Base-by-base conservation (phyloP, 176 grass and related monocot species). In the Lolium multiflorum region DNA sequence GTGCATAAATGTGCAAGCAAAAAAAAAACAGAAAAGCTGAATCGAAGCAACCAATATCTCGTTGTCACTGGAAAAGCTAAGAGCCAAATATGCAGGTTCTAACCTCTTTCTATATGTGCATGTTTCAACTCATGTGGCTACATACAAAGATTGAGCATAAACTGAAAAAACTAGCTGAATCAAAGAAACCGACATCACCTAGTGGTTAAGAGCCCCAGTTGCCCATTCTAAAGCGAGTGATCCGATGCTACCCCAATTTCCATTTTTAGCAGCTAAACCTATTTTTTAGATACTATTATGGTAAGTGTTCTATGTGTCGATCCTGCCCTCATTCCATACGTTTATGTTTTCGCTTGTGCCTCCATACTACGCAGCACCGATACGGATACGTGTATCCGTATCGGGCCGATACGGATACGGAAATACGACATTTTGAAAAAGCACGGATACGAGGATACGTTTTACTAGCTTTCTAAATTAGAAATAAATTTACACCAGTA, bases 261-360 rank as follows among this genome's bases (percentile, higher is more conserved):
- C 2, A 56, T 38, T 75, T 80, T 11, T 54, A 25, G 74, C 39
- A 83, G 68, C 24, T 22, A 14, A 56, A 74, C 1, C 18, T 49
- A 4, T 62, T 51, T 26, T 77, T 44, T 11, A n/a, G 8, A 62
- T 71, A 79, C n/a, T 89, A 16, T 16, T 28, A 89, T 25, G 21
- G n/a, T 51, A 80, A 80, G 22, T 38, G 46, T 37, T 64, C n/a
- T 88, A 62, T 73, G 31, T 24, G 17, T 20, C 63, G 6, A 65
- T 48, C 21, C 75, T 26, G 8, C n/a, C 21, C 67, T 8, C 21
- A 18, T 31, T 37, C 49, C 5, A 47, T 60, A 80, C 44, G 46
- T 68, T 15, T 64, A 76, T 46, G 50, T 12, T 41, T 66, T 68
- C 17, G 0, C 28, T 10, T 15, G 7, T 84, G 28, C 28, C 11